Base-by-base conservation (phyloP, 78 protist species). In the Dictyostelium firmibasis region DNA sequence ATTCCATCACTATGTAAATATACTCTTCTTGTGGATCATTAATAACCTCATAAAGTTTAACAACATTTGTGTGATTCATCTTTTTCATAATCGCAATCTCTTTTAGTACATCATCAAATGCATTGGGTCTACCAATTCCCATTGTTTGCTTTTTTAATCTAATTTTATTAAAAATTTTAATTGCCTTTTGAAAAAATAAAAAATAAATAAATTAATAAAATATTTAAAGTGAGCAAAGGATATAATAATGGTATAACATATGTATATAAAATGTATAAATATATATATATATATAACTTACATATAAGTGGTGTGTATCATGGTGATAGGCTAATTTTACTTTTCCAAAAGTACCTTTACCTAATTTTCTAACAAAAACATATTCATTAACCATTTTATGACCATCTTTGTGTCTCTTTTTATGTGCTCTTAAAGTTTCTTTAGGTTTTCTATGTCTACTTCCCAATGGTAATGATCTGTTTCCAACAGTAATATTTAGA, bases 61-160 rank as follows among this genome's bases (percentile, higher is more conserved):
- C 96, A 41, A 97, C 86, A 94, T 98, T 98, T 13, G 92, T 91
- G 83, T 98, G 99, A 70, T 95, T 75, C 53, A 97, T 14, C 85
- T 96, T 97, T 44, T 97, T 95, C 96, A 97, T 85, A 23, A 98
- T 92, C 33, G 98, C 98, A 23, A 98, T 97, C 38, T 98, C 99
- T 16, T 74, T 83, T 69, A 84, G 50, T 20, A 96, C 93, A 23
- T 77, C 93, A 3, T 93, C 89, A 36, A 57, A 57, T 43, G 96
- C 85, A 86, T 92, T 77, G 44, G 74, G 57, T 33, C 31, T 77
- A 10, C 84, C 82, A 2, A 87, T 62, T 44, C 88, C 88, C 38
- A 70, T 43, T n/a, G 74, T 69, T 69, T 81, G 38, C 38, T 81
- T 89, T 50, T 89, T 89, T 20, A 89, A 60, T 50, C 84, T 78